phyloP scores from a whole-genome alignment of 2,329 filamentous ascomycete genomes.

The Xylariaceae sp. region DNA sequence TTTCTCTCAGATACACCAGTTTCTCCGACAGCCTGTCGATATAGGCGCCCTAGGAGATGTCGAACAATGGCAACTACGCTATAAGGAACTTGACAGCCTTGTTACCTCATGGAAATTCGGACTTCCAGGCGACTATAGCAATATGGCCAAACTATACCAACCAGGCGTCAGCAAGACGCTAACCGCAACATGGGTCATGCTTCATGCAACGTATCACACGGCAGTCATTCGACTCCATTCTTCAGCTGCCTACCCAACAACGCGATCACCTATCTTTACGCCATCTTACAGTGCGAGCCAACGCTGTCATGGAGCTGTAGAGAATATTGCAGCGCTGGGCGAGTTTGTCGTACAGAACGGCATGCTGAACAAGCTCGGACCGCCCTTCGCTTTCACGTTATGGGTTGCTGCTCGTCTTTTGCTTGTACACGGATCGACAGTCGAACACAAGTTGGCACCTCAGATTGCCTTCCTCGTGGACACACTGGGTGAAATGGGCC shows the following conservation, averaged over 20 bases:
- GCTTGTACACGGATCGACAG: conserved; percentile 86
- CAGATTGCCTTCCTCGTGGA: conserved; percentile 81
- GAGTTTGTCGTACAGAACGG: conserved; percentile 74
- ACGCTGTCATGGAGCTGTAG: conserved; percentile 77
- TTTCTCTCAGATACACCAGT: conserved; percentile 81
- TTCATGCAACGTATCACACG: conserved; percentile 87
- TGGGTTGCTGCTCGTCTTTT: conserved; percentile 88
- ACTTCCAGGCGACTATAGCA: conserved; percentile 78
- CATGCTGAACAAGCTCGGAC: conserved; percentile 77
- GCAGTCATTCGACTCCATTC: conserved; percentile 88
- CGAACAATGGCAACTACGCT: conserved; percentile 84
- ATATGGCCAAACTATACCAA: conserved; percentile 76
- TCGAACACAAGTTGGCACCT: conserved; percentile 77
- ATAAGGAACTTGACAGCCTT: conserved; percentile 78
- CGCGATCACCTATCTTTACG: conserved; percentile 82
- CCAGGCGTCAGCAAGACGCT: conserved; percentile 65
- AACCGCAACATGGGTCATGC: conserved; percentile 84
- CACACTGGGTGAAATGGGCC: conserved; percentile 75
- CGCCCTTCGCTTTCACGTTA: conserved; percentile 86
- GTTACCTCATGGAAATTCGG: conserved; percentile 81
- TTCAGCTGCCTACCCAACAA: conserved; percentile 88
- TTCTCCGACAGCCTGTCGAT: conserved; percentile 84
- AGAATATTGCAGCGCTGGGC: conserved; percentile 75
- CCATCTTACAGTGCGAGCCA: conserved; percentile 84
- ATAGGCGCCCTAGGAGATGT: conserved; percentile 82